Evolutionary conservation across 257 asterid genomes (phyloP).

Genomic region (Solanum arcanum): DNA sequence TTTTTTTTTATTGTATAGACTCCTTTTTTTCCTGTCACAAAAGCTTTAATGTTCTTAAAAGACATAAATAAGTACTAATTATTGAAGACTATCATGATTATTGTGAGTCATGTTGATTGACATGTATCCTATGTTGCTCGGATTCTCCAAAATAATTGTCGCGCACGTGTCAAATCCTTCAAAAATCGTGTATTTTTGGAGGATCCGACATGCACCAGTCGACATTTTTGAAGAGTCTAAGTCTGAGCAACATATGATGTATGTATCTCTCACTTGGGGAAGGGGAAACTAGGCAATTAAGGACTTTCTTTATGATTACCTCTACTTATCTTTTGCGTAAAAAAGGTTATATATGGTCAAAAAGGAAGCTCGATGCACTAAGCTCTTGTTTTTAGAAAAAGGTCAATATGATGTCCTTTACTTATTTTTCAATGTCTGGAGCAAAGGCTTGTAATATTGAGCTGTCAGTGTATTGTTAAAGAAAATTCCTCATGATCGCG

Average conservation of each 20-base stretch:
- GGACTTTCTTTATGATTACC: neutral
- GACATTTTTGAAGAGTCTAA: rapidly evolving
- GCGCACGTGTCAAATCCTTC: neutral
- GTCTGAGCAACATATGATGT: neutral
- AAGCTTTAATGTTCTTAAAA: neutral
- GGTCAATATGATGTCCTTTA: neutral
- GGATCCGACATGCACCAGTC: neutral
- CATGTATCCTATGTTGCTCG: neutral
- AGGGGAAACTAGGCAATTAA: neutral
- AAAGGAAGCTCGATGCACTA: neutral
- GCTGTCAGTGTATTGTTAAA: neutral
- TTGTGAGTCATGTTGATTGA: neutral
- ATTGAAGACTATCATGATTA: neutral
- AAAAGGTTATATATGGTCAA: neutral
- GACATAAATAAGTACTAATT: neutral
- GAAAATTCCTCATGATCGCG: neutral
- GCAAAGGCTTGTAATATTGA: neutral
- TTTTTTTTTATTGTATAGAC: neutral
- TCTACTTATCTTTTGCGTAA: neutral
- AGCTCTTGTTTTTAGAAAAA: neutral
- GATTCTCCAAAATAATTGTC: neutral
- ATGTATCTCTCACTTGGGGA: neutral
- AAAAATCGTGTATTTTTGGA: neutral
- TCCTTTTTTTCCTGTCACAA: neutral
- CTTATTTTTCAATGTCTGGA: neutral